Conservation (phyloP, 345 rosid genomes). For the Salix dunnii region DNA sequence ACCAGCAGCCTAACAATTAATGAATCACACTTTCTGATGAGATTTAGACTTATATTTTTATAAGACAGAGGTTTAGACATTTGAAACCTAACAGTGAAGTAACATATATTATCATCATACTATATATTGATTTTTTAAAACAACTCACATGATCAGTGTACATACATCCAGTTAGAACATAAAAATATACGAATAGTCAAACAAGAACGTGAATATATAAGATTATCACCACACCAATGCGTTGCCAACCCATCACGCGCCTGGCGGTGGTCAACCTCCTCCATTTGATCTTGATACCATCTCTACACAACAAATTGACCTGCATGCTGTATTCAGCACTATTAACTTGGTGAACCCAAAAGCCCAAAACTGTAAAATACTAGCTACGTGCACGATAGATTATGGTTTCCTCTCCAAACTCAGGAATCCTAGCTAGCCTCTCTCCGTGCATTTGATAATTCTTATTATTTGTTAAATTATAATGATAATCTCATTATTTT, state of each 20-base stretch:
- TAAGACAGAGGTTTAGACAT: not conserved
- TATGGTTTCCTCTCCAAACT: not conserved
- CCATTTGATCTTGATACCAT: not conserved
- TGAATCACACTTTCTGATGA: not conserved
- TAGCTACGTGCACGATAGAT: not conserved
- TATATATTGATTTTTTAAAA: not conserved
- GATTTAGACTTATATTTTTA: not conserved
- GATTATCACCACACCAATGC: not conserved
- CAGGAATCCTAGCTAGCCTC: not conserved
- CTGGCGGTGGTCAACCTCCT: constrained; percentile 51
- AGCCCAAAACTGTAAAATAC: constrained; percentile 8
- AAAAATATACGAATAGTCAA: constrained; percentile 32
- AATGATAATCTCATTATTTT: not conserved
- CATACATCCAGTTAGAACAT: not conserved
- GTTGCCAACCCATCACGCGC: constrained; percentile 68
- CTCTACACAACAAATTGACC: not conserved
- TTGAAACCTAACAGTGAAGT: not conserved
- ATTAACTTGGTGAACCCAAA: constrained; percentile 2
- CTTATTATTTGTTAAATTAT: not conserved
- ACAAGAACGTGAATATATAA: constrained; percentile 40
- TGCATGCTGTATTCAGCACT: constrained; percentile 7
- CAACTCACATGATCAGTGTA: not conserved
- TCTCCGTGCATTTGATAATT: not conserved
- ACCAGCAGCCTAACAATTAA: not conserved
- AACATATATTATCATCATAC: not conserved